phyloP scores from a whole-genome alignment of 306 rosid species.

The Morella rubra region DNA sequence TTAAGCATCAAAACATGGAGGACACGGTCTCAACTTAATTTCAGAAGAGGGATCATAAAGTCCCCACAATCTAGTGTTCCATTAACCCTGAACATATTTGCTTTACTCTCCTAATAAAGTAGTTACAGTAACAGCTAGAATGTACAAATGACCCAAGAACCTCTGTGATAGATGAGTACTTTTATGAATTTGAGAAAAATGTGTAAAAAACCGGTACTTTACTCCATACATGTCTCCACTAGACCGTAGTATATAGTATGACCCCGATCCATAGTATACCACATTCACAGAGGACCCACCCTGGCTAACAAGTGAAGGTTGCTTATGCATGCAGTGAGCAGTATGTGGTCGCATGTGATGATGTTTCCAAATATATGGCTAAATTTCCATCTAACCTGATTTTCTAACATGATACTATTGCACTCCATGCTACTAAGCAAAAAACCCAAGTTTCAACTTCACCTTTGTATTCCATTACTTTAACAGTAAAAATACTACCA shows the following conservation, averaged over 20 bases:
- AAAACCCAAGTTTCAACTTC: not conserved
- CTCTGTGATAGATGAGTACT: not conserved
- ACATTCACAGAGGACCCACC: not conserved
- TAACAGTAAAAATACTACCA: not conserved
- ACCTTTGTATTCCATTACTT: constrained; percentile 1
- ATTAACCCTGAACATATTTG: not conserved
- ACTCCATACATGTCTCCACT: not conserved
- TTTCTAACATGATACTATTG: not conserved
- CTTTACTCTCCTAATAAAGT: not conserved
- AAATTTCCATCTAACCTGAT: not conserved
- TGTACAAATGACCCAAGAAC: not conserved
- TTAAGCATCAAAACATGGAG: not conserved
- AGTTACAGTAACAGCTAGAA: not conserved
- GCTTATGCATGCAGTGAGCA: not conserved
- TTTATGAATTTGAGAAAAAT: not conserved
- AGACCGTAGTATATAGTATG: not conserved
- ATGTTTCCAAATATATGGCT: not conserved
- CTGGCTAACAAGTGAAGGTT: not conserved
- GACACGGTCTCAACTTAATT: not conserved
- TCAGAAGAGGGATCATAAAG: not conserved
- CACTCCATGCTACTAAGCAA: not conserved
- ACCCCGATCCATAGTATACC: not conserved
- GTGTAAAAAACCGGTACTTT: not conserved
- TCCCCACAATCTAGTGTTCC: not conserved
- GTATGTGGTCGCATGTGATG: not conserved